These are phyloP conservation scores for Talaromyces pinophilus DNA, from an alignment of 2,329 filamentous ascomycete species.

Conservation along the genomic window DNA sequence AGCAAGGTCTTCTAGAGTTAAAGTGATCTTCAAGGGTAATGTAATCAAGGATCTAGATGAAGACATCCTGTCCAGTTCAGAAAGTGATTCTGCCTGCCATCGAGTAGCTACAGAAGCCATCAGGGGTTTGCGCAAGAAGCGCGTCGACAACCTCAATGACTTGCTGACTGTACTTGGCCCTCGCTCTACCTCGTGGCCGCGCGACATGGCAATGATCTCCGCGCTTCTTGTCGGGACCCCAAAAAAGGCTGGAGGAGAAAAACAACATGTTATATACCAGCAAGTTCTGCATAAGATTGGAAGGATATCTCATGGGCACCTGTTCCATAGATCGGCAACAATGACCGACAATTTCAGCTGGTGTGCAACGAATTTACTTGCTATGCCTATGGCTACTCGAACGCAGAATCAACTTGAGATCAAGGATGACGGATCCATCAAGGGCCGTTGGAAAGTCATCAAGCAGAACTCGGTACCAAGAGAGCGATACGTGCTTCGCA, in stretches of 20 bases:
- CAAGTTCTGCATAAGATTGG: slow-evolving; percentile 11
- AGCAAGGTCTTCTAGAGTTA: slow-evolving; percentile 18
- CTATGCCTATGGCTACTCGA: too few relatives aligned
- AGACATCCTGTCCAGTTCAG: slow-evolving; percentile 26
- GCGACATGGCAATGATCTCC: too few relatives aligned
- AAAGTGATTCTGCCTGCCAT: background rate
- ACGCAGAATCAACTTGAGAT: too few relatives aligned
- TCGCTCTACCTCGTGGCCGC: slow-evolving; percentile 26
- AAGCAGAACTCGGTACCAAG: too few relatives aligned
- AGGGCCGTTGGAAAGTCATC: too few relatives aligned
- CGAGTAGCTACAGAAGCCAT: background rate
- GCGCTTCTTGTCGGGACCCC: slow-evolving; percentile 20
- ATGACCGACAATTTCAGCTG: too few relatives aligned
- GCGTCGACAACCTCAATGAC: slow-evolving; percentile 24
- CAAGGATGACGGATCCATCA: too few relatives aligned
- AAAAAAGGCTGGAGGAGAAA: background rate
- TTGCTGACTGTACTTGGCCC: slow-evolving; percentile 28
- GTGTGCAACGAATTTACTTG: too few relatives aligned
- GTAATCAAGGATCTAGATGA: slow-evolving; percentile 30
- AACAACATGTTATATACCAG: slow-evolving; percentile 13
- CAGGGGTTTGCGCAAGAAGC: background rate
- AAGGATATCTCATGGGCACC: too few relatives aligned
- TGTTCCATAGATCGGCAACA: too few relatives aligned
- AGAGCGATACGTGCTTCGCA: too few relatives aligned
- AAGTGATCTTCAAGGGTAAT: slow-evolving; percentile 26